phyloP scores from a whole-genome alignment of 768 basidiomycete genomes.

The Inosperma sp. region DNA sequence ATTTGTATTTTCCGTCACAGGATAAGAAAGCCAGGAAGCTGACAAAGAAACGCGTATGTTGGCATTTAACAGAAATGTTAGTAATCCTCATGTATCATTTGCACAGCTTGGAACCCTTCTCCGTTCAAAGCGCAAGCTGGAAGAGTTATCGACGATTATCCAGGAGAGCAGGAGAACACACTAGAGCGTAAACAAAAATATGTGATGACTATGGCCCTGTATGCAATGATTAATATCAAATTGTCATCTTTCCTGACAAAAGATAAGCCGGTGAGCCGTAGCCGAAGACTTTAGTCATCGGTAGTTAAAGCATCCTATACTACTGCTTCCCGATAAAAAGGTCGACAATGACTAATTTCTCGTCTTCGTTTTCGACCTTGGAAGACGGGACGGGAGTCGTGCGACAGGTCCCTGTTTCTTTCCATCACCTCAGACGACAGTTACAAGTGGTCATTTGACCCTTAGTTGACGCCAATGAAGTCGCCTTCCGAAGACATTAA shows the following conservation, averaged over 20 bases:
- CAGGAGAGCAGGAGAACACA: conserved; percentile 84
- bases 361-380: too few relatives aligned
- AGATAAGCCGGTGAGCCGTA: neutral
- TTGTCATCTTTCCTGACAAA: conserved; percentile 1
- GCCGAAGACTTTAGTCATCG: conserved; percentile 3
- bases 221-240: too few relatives aligned
- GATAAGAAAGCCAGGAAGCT: conserved; percentile 99
- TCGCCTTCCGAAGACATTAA: too few relatives aligned
- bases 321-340: too few relatives aligned
- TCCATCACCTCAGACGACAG: too few relatives aligned
- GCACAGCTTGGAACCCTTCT: conserved; percentile 90
- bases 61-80: neutral
- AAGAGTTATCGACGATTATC: conserved; percentile 90
- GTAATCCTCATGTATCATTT: conserved; percentile 11
- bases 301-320: too few relatives aligned
- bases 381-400: too few relatives aligned
- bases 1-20: conserved; percentile 34
- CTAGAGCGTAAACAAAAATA: conserved; percentile 22
- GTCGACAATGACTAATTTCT: too few relatives aligned
- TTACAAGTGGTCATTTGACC: too few relatives aligned
- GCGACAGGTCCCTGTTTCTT: too few relatives aligned
- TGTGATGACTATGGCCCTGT: neutral
- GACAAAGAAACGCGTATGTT: conserved; percentile 96
- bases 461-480: too few relatives aligned
- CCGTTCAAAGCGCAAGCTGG: conserved; percentile 98